These are phyloP conservation scores for Cryptosporidium parvum DNA, from an alignment of 169 alveolate species.

Conservation along the genomic window DNA sequence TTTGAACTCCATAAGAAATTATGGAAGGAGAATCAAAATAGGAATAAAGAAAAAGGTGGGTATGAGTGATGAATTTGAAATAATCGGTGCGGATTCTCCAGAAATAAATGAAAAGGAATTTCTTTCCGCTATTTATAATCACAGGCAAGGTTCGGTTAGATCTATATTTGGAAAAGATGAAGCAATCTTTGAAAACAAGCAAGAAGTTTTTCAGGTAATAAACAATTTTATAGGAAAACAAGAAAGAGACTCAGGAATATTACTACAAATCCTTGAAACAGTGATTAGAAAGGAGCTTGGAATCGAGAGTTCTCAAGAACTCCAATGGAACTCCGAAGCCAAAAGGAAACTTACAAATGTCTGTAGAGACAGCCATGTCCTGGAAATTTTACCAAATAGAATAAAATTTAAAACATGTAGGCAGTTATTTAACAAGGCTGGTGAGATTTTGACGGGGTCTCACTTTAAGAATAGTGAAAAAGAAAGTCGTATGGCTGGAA, in stretches of 20 bases:
- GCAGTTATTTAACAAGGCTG: conserved; percentile 9
- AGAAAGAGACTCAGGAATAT: conserved; percentile 22
- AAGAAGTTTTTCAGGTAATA: not conserved
- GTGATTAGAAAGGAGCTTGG: conserved; percentile 8
- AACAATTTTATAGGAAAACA: conserved; percentile 47
- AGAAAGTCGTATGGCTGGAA: not conserved
- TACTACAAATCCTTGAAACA: conserved; percentile 14
- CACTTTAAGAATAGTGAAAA: not conserved
- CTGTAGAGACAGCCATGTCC: not conserved
- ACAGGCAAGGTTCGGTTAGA: not conserved
- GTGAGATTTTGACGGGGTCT: conserved; percentile 23
- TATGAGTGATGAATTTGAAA: conserved; percentile 3
- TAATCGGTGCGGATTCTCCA: not conserved
- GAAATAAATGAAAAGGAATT: not conserved
- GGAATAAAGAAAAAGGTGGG: not conserved
- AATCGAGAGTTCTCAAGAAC: conserved; percentile 4
- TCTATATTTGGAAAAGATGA: conserved; percentile 38
- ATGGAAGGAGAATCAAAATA: conserved; percentile 37
- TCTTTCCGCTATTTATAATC: not conserved
- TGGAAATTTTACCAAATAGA: conserved; percentile 11
- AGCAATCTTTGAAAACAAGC: conserved; percentile 2
- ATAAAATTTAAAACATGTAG: conserved; percentile 34
- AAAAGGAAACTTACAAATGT: not conserved
- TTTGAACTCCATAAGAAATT: conserved; percentile 23
- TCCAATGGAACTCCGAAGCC: not conserved